phyloP scores from a whole-genome alignment of 805 yeast species.

The Saccharomycopsis selenospora region DNA sequence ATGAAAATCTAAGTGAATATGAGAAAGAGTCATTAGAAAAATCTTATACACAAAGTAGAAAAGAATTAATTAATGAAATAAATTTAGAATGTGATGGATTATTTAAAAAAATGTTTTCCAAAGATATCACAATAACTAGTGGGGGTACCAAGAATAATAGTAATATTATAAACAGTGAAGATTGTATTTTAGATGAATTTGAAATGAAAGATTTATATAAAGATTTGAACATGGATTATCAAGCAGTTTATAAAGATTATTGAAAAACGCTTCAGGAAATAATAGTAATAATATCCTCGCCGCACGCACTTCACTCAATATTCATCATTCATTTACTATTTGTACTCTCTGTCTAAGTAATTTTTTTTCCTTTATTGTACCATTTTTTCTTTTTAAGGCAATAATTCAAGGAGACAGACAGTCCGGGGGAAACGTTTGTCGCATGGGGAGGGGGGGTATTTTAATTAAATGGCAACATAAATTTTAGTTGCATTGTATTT shows the following conservation, averaged over 20 bases:
- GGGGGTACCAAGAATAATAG: neutral
- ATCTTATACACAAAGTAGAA: slow-evolving; percentile 12
- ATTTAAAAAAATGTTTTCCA: slow-evolving; percentile 16
- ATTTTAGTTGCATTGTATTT: no score
- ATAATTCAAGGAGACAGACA: no score
- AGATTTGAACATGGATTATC: slow-evolving; percentile 17
- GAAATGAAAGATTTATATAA: slow-evolving; percentile 18
- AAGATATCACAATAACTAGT: slow-evolving; percentile 12
- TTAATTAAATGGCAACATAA: no score
- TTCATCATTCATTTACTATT: no score
- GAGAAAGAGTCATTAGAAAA: slow-evolving; percentile 11
- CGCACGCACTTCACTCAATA: no score
- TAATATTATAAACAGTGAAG: slow-evolving; percentile 11
- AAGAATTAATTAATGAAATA: slow-evolving; percentile 10
- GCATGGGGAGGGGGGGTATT: no score
- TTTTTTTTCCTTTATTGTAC: no score
- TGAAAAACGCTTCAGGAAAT: no score
- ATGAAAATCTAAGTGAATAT: slow-evolving; percentile 11
- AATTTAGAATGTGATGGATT: slow-evolving; percentile 12
- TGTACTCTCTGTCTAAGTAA: no score
- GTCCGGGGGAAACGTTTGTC: no score
- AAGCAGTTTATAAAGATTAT: slow-evolving; percentile 4
- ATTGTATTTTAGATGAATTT: slow-evolving; percentile 18
- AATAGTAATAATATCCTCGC: no score
- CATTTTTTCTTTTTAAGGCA: no score